Conservation (phyloP, 106 monocot genomes). For the Ottelia alismoides region DNA sequence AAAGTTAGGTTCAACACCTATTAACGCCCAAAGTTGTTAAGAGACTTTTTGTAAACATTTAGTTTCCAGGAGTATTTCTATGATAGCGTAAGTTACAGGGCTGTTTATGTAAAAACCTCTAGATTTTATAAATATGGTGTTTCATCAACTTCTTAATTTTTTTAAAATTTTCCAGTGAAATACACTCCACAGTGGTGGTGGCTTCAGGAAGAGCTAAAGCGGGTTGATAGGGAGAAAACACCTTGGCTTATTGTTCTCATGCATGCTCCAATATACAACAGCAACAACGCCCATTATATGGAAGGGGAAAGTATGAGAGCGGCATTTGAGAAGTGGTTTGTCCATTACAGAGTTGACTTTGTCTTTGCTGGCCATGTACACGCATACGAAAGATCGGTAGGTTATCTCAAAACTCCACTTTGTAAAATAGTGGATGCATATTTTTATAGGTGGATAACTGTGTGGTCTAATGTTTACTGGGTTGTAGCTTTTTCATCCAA, state of each 20-base stretch:
- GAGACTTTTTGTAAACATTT: background rate
- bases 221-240: constrained; percentile 81
- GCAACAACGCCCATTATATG: constrained; percentile 91
- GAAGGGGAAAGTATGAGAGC: constrained; percentile 94
- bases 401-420: too few relatives aligned
- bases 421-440: too few relatives aligned
- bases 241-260: constrained; percentile 97
- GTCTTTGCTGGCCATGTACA: constrained; percentile 96
- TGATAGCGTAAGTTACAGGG: too few relatives aligned
- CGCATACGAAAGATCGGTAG: constrained; percentile 99
- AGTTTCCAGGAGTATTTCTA: too few relatives aligned
- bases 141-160: background rate
- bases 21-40: background rate
- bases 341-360: constrained; percentile 70
- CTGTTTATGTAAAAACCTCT: too few relatives aligned
- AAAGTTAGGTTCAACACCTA: too few relatives aligned
- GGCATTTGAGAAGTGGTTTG: constrained; percentile 85
- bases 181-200: constrained; percentile 95
- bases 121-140: too few relatives aligned
- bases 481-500: too few relatives aligned
- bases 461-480: too few relatives aligned
- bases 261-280: constrained; percentile 90
- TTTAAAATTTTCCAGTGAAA: constrained; percentile 31
- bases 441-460: too few relatives aligned
- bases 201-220: constrained; percentile 50